These are phyloP conservation scores for Brettanomyces naardenensis DNA, from an alignment of 805 yeast species.

Conservation along the genomic window DNA sequence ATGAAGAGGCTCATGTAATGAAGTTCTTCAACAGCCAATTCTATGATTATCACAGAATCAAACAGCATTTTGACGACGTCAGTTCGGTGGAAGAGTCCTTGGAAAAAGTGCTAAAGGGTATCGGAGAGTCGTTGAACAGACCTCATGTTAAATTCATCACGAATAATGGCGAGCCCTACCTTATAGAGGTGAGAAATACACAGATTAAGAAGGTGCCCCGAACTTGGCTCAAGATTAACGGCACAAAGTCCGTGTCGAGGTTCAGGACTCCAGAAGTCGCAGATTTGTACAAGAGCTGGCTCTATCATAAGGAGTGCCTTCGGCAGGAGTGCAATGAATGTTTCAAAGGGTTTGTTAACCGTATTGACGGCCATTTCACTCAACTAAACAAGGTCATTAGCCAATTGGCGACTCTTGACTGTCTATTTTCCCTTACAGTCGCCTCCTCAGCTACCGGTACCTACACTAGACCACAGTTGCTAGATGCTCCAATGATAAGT, in stretches of 20 bases:
- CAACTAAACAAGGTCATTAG: conserved; percentile 35
- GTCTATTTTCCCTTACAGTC: conserved; percentile 57
- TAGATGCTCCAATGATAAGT: conserved; percentile 38
- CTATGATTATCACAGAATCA: conserved; percentile 29
- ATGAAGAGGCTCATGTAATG: conserved; percentile 26
- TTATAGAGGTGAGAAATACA: conserved; percentile 66
- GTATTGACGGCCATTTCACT: conserved; percentile 31
- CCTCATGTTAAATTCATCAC: conserved; percentile 50
- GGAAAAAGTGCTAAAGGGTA: conserved; percentile 39
- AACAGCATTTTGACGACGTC: conserved; percentile 34
- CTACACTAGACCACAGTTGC: conserved; percentile 45
- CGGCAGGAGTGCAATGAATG: conserved; percentile 37
- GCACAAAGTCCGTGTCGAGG: conserved; percentile 60
- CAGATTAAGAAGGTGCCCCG: conserved; percentile 53
- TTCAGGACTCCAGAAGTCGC: conserved; percentile 58
- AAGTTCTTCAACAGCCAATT: conserved; percentile 36
- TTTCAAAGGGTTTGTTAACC: conserved; percentile 32
- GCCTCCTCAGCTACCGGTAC: conserved; percentile 40
- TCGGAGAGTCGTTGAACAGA: conserved; percentile 41
- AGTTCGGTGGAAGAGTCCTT: conserved; percentile 39
- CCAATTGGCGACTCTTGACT: conserved; percentile 52
- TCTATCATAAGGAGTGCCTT: conserved; percentile 53
- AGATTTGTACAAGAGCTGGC: conserved; percentile 43
- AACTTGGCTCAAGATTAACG: conserved; percentile 72
- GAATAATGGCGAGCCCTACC: conserved; percentile 57